A percentile compares a stretch with the other conserved stretches of the same genome.
Conservation (phyloP, 805 yeast species). For the Metschnikowia colocasiae region DNA sequence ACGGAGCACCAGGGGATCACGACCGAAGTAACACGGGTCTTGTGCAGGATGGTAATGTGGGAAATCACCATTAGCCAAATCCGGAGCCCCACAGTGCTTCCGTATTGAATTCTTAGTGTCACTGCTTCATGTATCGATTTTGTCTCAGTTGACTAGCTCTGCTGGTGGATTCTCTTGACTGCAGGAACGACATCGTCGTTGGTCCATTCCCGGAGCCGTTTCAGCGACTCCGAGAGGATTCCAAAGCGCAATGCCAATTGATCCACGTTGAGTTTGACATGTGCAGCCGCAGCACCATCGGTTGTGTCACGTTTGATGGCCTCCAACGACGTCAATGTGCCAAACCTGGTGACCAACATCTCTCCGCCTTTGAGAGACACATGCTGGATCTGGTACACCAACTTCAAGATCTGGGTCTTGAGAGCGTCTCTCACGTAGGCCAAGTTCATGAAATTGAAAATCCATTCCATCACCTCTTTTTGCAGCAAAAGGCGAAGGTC, state of each 20-base stretch:
- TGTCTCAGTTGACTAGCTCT: neutral
- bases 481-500: conserved; percentile 55
- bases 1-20: too few species aligned
- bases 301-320: conserved; percentile 19
- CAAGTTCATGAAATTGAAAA: conserved; percentile 50
- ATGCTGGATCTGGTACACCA: conserved; percentile 47
- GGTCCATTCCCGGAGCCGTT: conserved; percentile 63
- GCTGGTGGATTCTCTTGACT: conserved; percentile 39
- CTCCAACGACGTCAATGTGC: conserved; percentile 26
- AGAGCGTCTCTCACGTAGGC: neutral
- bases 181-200: conserved; percentile 44
- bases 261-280: conserved; percentile 40
- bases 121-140: too few species aligned
- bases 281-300: conserved; percentile 14
- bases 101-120: neutral
- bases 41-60: too few species aligned
- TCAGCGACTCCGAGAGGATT: conserved; percentile 39
- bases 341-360: conserved; percentile 56
- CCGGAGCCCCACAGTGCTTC: too few species aligned
- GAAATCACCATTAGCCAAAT: too few species aligned
- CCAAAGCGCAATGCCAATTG: conserved; percentile 46
- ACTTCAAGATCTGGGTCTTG: conserved; percentile 37
- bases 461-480: conserved; percentile 65
- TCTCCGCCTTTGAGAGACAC: conserved; percentile 54
- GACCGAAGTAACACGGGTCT: too few species aligned